Evolutionary conservation across 331 rosid genomes (phyloP).

Genomic region (Quercus phellos): DNA sequence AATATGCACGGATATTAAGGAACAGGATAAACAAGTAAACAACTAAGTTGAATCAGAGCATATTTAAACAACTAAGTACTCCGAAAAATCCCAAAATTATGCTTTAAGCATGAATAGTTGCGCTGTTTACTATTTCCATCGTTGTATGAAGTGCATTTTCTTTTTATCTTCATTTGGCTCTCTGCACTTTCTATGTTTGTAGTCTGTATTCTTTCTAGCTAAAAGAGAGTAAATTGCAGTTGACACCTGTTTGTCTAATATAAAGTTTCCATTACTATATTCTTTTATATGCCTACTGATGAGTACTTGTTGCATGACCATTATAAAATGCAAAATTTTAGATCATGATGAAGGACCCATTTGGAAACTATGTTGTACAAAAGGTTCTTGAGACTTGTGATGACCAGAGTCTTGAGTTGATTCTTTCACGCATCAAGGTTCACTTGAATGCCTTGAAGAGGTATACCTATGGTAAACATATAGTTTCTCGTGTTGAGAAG

Average conservation of each 20-base stretch:
- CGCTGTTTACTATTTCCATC: not conserved
- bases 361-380: constrained; percentile 93
- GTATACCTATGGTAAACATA: constrained; percentile 91
- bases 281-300: constrained; percentile 1
- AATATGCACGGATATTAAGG: not conserved
- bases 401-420: constrained; percentile 75
- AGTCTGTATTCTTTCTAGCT: not conserved
- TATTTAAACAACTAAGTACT: not conserved
- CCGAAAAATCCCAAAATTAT: not conserved
- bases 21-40: not conserved
- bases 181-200: not conserved
- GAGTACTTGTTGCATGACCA: constrained; percentile 5
- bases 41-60: not conserved
- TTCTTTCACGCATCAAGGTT: constrained; percentile 93
- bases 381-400: constrained; percentile 97
- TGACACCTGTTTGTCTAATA: not conserved
- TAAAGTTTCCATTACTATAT: not conserved
- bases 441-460: constrained; percentile 86
- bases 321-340: constrained; percentile 31
- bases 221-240: not conserved
- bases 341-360: constrained; percentile 99
- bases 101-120: not conserved
- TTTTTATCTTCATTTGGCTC: too few relatives aligned
- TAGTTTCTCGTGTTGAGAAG: constrained; percentile 94
- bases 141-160: not conserved